Base-by-base conservation (phyloP, 2,329 filamentous ascomycete species). In the Aspergillus sp. region DNA sequence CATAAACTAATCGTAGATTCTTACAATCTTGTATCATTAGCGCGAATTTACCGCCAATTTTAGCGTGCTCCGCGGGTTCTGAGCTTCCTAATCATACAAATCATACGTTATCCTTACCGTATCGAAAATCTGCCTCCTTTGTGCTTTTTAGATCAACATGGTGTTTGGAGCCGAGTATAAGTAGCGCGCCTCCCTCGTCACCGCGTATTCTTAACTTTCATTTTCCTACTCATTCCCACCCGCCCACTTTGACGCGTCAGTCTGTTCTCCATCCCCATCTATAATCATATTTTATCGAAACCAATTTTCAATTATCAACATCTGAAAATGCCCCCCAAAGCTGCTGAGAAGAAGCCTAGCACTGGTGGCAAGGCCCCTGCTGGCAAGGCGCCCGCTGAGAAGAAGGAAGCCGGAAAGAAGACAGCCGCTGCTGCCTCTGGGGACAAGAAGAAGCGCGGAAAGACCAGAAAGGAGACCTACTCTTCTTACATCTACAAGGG, bases 361-460 rank as follows among this genome's bases (percentile, higher is more conserved):
- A 88, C 85, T 76, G 93, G 90, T 83, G 86, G 91, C 83, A 98
- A 98, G 91, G 93, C 93, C 71, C 87, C 88, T 66, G 88, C 86
- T 73, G 85, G 74, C 74, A 89, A 89, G 79, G 86, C 87, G 47
- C 92, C 93, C 60, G 90, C 89, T 75, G 93, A 97, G 88, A 97
- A 97, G 90, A 97, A 98, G 89, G 93, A 98, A 83, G 95, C 93
- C 66, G 95, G 93, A 85, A 99, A 99, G 91, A 99, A 98, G 90
- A 98, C 95, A 53, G 72, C 77, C 49, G 81, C 85, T 68, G 91
- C 93, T 60, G 87, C 93, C 62, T 87, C 91, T 76, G 95, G 95
- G 66, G 95, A 98, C 72, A 98, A 98, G 92, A 99, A 99, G 91
- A 99, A 98, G 93, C 91, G 95, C 76, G 96, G 92, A 84, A 99